Percentiles rank a stretch among this genome's conserved stretches.
Evolutionary conservation across 768 basidiomycete species (phyloP).

Genomic region (Lentinula boryana): DNA sequence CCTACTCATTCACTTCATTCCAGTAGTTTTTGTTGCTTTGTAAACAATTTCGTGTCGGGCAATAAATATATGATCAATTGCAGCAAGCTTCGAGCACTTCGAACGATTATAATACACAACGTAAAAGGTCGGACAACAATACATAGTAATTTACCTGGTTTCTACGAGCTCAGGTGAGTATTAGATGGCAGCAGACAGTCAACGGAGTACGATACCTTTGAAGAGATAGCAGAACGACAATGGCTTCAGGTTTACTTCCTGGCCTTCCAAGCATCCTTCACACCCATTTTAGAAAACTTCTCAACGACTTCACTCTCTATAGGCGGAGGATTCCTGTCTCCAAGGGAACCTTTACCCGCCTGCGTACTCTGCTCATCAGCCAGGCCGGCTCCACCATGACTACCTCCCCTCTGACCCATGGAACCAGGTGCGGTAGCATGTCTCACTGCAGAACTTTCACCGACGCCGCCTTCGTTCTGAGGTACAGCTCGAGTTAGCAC

Average conservation of each 20-base stretch:
- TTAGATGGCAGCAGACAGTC: background rate
- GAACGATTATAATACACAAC: background rate
- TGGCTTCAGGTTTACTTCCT: conserved; percentile 28
- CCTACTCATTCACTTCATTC: background rate
- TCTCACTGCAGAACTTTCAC: conserved; percentile 42
- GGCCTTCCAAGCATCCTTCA: conserved; percentile 42
- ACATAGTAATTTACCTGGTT: background rate
- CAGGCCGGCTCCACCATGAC: conserved; percentile 34
- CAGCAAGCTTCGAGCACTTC: background rate
- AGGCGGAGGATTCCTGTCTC: conserved; percentile 42
- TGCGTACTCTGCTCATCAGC: conserved; percentile 35
- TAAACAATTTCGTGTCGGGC: background rate
- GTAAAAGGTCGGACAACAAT: background rate
- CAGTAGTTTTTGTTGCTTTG: background rate
- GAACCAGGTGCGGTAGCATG: conserved; percentile 36
- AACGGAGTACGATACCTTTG: background rate
- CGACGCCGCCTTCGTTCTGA: conserved; percentile 37
- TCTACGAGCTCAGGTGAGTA: background rate
- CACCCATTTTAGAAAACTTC: conserved; percentile 39
- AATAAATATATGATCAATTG: background rate
- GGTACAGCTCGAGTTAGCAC: conserved; percentile 35
- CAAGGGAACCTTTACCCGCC: conserved; percentile 29
- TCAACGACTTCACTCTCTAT: conserved; percentile 34
- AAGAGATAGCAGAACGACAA: background rate
- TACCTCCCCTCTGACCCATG: conserved; percentile 36